phyloP scores from a whole-genome alignment of 306 rosid genomes.

The Castanopsis chinensis region DNA sequence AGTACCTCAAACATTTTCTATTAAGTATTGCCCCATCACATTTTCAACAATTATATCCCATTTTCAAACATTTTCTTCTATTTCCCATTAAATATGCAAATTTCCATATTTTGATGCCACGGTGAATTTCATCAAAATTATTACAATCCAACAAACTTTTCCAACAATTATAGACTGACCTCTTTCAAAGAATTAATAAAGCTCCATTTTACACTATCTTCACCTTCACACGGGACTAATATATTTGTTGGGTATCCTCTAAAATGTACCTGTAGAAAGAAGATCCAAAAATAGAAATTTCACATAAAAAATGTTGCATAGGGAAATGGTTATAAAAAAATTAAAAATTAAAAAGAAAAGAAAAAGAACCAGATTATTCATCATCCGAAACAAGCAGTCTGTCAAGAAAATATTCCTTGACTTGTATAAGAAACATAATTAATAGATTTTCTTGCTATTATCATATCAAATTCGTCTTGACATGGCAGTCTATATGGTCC shows the following conservation, averaged over 20 bases:
- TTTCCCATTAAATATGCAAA: neutral
- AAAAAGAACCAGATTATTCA: neutral
- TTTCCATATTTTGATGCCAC: neutral
- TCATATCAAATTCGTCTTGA: neutral
- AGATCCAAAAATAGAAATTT: conserved; percentile 13
- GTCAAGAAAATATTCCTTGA: neutral
- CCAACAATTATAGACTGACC: conserved; percentile 42
- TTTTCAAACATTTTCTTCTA: no score
- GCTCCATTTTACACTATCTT: conserved; percentile 86
- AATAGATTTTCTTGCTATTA: neutral
- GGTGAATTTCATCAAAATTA: neutral
- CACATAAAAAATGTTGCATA: conserved; percentile 2
- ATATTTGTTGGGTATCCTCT: conserved; percentile 79
- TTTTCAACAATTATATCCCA: no score
- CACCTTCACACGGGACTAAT: conserved; percentile 90
- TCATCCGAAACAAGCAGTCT: neutral
- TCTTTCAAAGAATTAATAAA: conserved; percentile 92
- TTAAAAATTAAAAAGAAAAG: neutral
- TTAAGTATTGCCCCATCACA: no score
- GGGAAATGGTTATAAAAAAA: neutral
- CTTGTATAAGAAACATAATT: neutral
- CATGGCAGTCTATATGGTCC: neutral
- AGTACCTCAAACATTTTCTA: no score
- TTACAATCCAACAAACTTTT: conserved; percentile 13
- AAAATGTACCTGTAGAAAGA: conserved; percentile 73